Evolutionary conservation across 2,329 filamentous ascomycete species (phyloP), one percentile per base, ranked within the genome.

Genomic region (Hirsutella thompsonii): DNA sequence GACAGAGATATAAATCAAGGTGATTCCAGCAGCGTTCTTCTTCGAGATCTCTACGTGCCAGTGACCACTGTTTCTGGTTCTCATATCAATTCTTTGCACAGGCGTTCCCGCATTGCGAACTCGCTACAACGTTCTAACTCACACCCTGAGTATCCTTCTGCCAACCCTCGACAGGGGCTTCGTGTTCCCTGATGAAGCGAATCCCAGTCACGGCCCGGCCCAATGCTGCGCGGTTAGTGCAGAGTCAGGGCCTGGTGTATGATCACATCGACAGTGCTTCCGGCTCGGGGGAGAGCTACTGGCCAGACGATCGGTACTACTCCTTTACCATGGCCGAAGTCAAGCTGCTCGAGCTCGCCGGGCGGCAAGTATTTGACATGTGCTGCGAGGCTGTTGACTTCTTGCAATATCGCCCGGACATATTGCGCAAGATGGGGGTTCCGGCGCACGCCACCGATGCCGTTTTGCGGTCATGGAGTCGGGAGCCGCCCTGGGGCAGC

Each of bases 361-460:
- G 37, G n/a, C 20, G 33, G 14, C 37, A 43, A 5, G 41, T 43
- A 26, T 43, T 39, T 30, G 16, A 11, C 14, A 42, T 42, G 41
- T 42, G 41, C 13, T 42, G 41, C 37, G 41, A 42, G 21, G 41
- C 41, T 5, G 41, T 37, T 23, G 41, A 42, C 19, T 39, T 36
- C 18, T 37, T 42, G 3, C 32, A 39, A 8, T 30, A 43, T 5
- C 30, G 40, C 29, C 37, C 37, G 3, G 41, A 39, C 3, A 9
- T 37, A 36, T 39, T 11, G 13, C 32, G 6, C 10, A 36, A 33
- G 32, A 43, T 43, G 41, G 37, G n/a, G 8, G 40, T 43, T 19
- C 41, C 41, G 9, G 20, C n/a, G 5, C 40, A 39, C 23, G 37
- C 41, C 30, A 8, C 40, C 16, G 6, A 21, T 8, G 37, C 39